A percentile compares a stretch with the other conserved stretches of the same genome.
Evolutionary conservation across 805 yeast species (phyloP).

Genomic region (Starmerella stellata): DNA sequence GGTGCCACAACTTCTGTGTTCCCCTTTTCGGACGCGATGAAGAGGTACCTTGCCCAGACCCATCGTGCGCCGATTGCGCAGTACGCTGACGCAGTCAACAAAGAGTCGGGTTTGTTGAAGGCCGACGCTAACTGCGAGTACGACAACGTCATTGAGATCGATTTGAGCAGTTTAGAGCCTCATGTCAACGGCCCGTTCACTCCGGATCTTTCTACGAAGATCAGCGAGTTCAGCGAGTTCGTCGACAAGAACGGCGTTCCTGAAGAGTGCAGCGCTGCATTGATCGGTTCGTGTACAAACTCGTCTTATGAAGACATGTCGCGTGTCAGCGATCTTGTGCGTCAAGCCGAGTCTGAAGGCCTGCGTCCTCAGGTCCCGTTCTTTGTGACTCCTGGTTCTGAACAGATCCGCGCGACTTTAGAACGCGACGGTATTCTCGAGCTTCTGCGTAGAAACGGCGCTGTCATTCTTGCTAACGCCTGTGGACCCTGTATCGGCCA

Average conservation of each 20-base stretch:
- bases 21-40: conserved; percentile 78
- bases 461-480: conserved; percentile 85
- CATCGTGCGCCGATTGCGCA: conserved; percentile 68
- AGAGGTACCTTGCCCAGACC: conserved; percentile 65
- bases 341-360: conserved; percentile 74
- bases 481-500: conserved; percentile 99
- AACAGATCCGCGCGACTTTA: conserved; percentile 91
- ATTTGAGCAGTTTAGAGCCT: conserved; percentile 76
- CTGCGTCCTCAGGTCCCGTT: conserved; percentile 79
- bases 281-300: conserved; percentile 96
- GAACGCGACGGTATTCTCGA: conserved; percentile 83
- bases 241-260: conserved; percentile 76
- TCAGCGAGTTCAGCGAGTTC: conserved; percentile 58
- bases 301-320: conserved; percentile 98
- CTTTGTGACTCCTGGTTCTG: conserved; percentile 96
- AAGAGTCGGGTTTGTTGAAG: conserved; percentile 40
- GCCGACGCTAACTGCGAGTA: conserved; percentile 84
- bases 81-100: conserved; percentile 47
- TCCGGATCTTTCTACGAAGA: conserved; percentile 89
- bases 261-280: conserved; percentile 65
- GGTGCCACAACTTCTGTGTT: conserved; percentile 97
- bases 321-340: conserved; percentile 77
- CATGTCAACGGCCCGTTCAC: conserved; percentile 96
- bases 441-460: conserved; percentile 72
- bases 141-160: conserved; percentile 81